Percentiles rank a stretch among this genome's conserved stretches.
Evolutionary conservation across 2,329 filamentous ascomycete species (phyloP).

Genomic region (Calonectria pseudoreteaudii): DNA sequence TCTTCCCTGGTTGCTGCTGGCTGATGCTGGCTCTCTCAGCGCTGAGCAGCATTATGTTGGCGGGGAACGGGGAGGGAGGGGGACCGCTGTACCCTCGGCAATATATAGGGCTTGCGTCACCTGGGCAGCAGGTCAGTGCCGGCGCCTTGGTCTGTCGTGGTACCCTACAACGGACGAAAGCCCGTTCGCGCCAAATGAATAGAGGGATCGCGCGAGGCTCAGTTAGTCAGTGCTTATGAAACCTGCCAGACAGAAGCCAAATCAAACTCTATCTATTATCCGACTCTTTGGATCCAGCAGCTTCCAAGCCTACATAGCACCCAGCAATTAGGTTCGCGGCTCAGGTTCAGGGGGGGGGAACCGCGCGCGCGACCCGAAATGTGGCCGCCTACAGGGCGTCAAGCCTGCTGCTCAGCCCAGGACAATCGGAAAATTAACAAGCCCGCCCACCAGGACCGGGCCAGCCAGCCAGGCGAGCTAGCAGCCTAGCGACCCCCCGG

Average conservation of each 20-base stretch:
- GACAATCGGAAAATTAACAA: conserved; percentile 7
- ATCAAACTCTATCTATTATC: conserved; percentile 10
- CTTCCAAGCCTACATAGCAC: neutral
- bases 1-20: neutral
- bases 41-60: neutral
- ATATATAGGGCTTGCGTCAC: neutral
- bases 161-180: neutral
- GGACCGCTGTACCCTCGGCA: neutral
- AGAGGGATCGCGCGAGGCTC: neutral
- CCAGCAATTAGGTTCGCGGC: neutral
- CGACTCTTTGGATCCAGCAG: neutral
- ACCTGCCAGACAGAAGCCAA: neutral
- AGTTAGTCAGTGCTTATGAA: neutral
- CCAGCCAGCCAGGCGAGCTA: neutral
- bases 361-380: neutral
- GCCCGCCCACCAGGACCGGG: neutral
- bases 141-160: neutral
- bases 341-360: conserved; percentile 7
- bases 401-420: neutral
- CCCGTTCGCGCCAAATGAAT: neutral
- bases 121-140: neutral
- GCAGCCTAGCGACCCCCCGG: neutral
- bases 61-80: neutral
- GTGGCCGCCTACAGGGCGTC: neutral
- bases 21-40: neutral